Conservation (phyloP, 2,329 filamentous ascomycete species). For the Penicillium sp. region DNA sequence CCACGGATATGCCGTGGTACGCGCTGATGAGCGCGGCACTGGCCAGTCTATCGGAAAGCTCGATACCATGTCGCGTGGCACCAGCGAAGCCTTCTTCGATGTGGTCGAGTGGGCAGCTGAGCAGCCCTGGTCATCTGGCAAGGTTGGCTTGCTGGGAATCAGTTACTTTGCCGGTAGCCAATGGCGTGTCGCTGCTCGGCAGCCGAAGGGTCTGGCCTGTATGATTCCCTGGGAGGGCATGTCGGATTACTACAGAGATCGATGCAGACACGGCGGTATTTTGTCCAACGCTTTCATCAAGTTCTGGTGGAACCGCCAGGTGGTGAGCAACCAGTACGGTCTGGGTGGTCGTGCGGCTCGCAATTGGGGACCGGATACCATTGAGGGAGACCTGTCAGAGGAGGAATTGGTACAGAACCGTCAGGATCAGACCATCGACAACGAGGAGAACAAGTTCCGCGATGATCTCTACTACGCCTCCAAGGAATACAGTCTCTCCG, state of each 20-base stretch:
- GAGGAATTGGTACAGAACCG: conserved; percentile 44
- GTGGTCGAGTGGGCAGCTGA: conserved; percentile 57
- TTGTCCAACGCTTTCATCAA: conserved; percentile 61
- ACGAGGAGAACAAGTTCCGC: conserved; percentile 58
- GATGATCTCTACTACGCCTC: conserved; percentile 67
- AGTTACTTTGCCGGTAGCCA: conserved; percentile 59
- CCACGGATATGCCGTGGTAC: conserved; percentile 59
- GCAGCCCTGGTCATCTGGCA: conserved; percentile 56
- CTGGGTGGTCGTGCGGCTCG: conserved; percentile 52
- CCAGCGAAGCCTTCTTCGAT: conserved; percentile 57
- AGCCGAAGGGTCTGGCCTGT: conserved; percentile 55
- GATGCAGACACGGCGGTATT: conserved; percentile 65
- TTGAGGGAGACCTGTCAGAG: conserved; percentile 45
- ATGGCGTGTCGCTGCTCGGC: conserved; percentile 58
- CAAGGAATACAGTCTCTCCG: conserved; percentile 66
- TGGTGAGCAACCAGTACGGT: conserved; percentile 71
- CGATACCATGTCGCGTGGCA: conserved; percentile 58
- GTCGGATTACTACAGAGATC: conserved; percentile 61
- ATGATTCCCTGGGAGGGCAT: conserved; percentile 62
- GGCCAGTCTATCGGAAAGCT: conserved; percentile 58
- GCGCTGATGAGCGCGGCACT: conserved; percentile 57
- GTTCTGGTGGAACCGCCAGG: conserved; percentile 70
- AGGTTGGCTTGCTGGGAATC: conserved; percentile 56
- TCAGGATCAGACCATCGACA: conserved; percentile 51
- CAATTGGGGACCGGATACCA: conserved; percentile 57